These are phyloP conservation scores for Penicillium psychrofluorescens DNA, from an alignment of 495 filamentous ascomycete genomes.

Conservation along the genomic window DNA sequence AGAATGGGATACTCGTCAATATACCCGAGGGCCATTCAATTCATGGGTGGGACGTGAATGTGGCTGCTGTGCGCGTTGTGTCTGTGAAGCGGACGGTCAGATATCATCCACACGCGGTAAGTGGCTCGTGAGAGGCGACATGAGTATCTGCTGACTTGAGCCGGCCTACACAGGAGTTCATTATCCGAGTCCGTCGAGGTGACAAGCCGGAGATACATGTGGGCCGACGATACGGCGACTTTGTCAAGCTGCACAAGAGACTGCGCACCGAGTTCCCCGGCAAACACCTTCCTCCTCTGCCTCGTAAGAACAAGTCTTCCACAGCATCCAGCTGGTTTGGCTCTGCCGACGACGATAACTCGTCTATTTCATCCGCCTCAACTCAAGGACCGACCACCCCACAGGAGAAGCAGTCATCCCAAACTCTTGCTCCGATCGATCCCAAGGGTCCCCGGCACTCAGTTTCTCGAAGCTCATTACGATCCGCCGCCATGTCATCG, in stretches of 20 bases:
- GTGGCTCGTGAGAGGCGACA: conserved; percentile 12
- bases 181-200: conserved; percentile 71
- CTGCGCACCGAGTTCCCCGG: conserved; percentile 83
- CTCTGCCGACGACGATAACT: conserved; percentile 59
- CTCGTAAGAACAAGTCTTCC: conserved; percentile 80
- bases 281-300: conserved; percentile 79
- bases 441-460: conserved; percentile 23
- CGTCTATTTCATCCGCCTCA: conserved; percentile 70
- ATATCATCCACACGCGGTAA: conserved; percentile 86
- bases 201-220: conserved; percentile 68
- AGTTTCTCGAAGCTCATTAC: conserved; percentile 29
- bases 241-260: conserved; percentile 68
- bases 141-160: conserved; percentile 5
- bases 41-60: conserved; percentile 96
- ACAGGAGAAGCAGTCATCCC: conserved; percentile 27
- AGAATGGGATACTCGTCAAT: conserved; percentile 76
- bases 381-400: conserved; percentile 41
- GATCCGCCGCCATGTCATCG: conserved; percentile 35
- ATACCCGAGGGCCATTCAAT: conserved; percentile 84
- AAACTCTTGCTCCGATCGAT: conserved; percentile 12
- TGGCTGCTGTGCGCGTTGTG: conserved; percentile 78
- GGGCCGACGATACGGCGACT: conserved; percentile 82
- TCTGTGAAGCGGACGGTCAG: conserved; percentile 79
- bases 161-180: conserved; percentile 61
- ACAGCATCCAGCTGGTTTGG: conserved; percentile 49